A percentile compares a stretch with the other conserved stretches of the same genome.
Conservation (phyloP, 129 eudicot genomes). For the Ambrosia trifida region DNA sequence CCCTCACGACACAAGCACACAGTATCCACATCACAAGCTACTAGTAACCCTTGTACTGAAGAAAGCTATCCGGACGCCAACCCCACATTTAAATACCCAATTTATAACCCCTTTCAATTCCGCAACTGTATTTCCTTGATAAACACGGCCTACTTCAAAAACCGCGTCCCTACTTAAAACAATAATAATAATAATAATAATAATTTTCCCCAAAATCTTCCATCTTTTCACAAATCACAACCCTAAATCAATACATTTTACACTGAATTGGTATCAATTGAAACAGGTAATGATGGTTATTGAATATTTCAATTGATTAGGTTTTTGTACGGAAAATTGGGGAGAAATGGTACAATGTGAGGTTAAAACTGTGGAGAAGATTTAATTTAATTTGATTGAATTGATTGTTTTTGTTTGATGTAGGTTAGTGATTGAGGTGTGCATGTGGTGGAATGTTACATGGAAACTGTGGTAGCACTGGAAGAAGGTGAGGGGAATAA, state of each 20-base stretch:
- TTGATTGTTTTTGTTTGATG: neutral
- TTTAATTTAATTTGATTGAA: constrained; percentile 29
- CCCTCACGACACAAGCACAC: constrained; percentile 1
- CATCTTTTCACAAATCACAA: constrained; percentile 1
- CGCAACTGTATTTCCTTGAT: constrained; percentile 31
- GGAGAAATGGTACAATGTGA: constrained; percentile 14
- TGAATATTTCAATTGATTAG: neutral
- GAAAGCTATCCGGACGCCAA: constrained; percentile 39
- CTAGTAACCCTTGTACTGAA: constrained; percentile 19
- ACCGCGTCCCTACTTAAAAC: constrained; percentile 28
- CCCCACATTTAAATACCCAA: constrained; percentile 16
- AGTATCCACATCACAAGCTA: neutral
- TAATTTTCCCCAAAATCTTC: too few species aligned
- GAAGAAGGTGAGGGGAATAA: constrained; percentile 41
- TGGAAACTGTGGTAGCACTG: constrained; percentile 66
- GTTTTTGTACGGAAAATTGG: constrained; percentile 19
- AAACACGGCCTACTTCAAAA: constrained; percentile 39
- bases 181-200: too few species aligned
- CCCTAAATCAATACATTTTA: neutral
- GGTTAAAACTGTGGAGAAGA: neutral
- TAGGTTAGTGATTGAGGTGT: constrained; percentile 52
- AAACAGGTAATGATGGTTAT: neutral
- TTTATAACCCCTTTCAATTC: constrained; percentile 37
- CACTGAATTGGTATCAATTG: neutral
- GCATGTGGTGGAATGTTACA: constrained; percentile 58